phyloP scores from a whole-genome alignment of 164 flowering plant species.

The Stephania cephalantha region DNA sequence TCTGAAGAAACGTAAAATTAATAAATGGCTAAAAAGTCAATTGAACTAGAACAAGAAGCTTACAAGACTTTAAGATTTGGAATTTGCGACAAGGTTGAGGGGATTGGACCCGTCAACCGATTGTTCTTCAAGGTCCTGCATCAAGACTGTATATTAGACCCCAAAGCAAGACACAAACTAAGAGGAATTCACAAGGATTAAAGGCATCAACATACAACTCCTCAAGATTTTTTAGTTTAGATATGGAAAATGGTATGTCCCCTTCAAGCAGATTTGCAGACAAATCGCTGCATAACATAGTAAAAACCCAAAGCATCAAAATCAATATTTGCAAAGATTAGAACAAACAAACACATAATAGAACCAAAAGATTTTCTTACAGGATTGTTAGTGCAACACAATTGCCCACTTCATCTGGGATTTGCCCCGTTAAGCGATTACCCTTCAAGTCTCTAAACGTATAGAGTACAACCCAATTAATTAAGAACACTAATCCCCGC shows the following conservation, averaged over 20 bases:
- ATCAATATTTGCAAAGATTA: background rate
- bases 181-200: background rate
- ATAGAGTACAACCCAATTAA: no score
- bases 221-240: constrained; percentile 79
- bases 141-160: background rate
- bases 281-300: constrained; percentile 46
- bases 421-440: constrained; percentile 73
- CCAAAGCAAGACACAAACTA: background rate
- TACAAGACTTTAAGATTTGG: constrained; percentile 82
- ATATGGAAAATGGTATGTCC: constrained; percentile 77
- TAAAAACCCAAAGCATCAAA: background rate
- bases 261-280: constrained; percentile 69
- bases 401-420: constrained; percentile 92
- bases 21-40: background rate
- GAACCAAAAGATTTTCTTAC: constrained; percentile 28
- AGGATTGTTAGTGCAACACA: constrained; percentile 42
- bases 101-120: constrained; percentile 83
- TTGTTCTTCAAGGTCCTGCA: constrained; percentile 74
- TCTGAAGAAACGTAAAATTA: background rate
- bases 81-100: constrained; percentile 80
- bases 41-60: constrained; percentile 13
- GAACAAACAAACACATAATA: background rate
- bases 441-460: constrained; percentile 71
- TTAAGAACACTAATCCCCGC: no score
- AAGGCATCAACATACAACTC: constrained; percentile 43